phyloP scores from a whole-genome alignment of 1,284 basidiomycete species.

The Cryptococcus wingfieldii region DNA sequence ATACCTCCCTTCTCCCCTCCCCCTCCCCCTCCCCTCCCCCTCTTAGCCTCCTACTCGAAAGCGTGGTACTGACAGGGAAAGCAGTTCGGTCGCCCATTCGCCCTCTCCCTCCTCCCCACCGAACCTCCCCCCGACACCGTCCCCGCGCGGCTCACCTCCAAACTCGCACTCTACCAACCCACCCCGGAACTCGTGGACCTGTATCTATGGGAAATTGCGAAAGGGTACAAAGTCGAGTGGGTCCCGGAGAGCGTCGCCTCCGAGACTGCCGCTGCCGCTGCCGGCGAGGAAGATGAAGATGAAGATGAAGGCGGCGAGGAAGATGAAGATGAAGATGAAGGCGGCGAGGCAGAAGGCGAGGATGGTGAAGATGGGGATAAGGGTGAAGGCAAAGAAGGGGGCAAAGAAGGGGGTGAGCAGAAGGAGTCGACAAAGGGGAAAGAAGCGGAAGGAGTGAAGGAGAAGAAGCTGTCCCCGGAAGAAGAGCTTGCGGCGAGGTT shows the following conservation, averaged over 20 bases:
- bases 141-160: conserved; percentile 54
- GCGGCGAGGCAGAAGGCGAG: conserved; percentile 12
- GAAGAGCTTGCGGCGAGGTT: conserved; percentile 44
- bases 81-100: conserved; percentile 45
- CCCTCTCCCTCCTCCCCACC: conserved; percentile 47
- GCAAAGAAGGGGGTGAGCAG: conserved; percentile 1
- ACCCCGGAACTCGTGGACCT: conserved; percentile 70
- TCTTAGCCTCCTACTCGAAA: too few species aligned
- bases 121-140: conserved; percentile 52
- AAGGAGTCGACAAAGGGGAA: conserved; percentile 1
- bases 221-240: conserved; percentile 78
- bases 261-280: too few species aligned
- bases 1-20: conserved; percentile 3
- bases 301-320: conserved; percentile 10
- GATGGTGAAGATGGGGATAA: conserved; percentile 24
- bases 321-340: conserved; percentile 5
- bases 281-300: conserved; percentile 1
- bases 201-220: conserved; percentile 83
- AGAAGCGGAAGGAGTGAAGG: conserved; percentile 1
- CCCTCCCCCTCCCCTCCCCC: too few species aligned
- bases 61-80: neutral
- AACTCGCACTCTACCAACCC: conserved; percentile 67
- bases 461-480: conserved; percentile 33
- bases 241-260: conserved; percentile 42
- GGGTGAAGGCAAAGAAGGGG: conserved; percentile 1